These are phyloP conservation scores for Ceratobasidium papillatum DNA, from an alignment of 1,284 basidiomycete species.

Conservation along the genomic window DNA sequence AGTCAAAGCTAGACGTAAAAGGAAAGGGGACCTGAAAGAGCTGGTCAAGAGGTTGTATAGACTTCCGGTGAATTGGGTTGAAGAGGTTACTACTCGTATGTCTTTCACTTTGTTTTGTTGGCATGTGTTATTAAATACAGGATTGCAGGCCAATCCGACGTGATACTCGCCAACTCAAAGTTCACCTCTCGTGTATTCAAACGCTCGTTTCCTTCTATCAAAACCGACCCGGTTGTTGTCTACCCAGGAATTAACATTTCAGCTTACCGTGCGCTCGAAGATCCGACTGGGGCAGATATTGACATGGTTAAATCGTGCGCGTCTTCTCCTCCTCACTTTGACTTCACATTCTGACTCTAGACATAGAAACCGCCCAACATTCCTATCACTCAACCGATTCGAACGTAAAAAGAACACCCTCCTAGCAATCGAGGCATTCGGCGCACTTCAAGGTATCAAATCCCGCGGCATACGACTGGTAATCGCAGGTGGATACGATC, in stretches of 20 bases:
- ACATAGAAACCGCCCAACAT: slow-evolving; percentile 71
- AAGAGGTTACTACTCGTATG: slow-evolving; percentile 89
- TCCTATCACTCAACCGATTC: slow-evolving; percentile 94
- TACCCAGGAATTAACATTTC: slow-evolving; percentile 91
- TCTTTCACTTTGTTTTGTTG: slow-evolving; percentile 41
- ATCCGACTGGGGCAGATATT: slow-evolving; percentile 60
- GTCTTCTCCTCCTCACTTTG: not conserved
- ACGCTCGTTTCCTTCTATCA: slow-evolving; percentile 77
- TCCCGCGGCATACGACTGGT: slow-evolving; percentile 67
- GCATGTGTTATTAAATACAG: slow-evolving; percentile 29
- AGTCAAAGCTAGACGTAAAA: slow-evolving; percentile 26
- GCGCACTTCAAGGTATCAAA: slow-evolving; percentile 49
- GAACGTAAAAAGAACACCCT: slow-evolving; percentile 94
- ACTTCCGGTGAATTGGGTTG: slow-evolving; percentile 88
- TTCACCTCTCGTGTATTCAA: slow-evolving; percentile 87
- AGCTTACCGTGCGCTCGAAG: slow-evolving; percentile 64
- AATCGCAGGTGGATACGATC: slow-evolving; percentile 83
- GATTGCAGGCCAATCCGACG: slow-evolving; percentile 78
- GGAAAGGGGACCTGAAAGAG: slow-evolving; percentile 47
- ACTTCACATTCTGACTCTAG: not conserved
- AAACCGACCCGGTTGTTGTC: slow-evolving; percentile 73
- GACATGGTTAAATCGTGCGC: slow-evolving; percentile 73
- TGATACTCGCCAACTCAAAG: slow-evolving; percentile 90
- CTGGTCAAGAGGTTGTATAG: slow-evolving; percentile 81
- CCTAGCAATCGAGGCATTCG: slow-evolving; percentile 84